These are phyloP conservation scores for Apiospora malaysiana DNA, from an alignment of 2,329 filamentous ascomycete species.

Conservation along the genomic window DNA sequence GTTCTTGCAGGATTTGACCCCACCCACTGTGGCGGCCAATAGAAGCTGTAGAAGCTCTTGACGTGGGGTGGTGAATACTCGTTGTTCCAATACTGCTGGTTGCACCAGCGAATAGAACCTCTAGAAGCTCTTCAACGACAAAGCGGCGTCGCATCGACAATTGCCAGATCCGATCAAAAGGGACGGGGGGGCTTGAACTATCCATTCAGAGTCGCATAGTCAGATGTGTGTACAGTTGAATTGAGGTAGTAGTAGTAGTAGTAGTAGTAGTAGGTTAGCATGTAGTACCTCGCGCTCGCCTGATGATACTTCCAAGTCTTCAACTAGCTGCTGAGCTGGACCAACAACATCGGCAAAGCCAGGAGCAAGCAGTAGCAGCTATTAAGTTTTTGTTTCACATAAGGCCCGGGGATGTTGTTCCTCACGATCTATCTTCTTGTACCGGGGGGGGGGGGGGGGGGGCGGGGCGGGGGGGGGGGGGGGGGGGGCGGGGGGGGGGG, in stretches of 20 bases:
- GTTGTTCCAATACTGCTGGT: constrained; percentile 1
- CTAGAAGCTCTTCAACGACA: constrained; percentile 19
- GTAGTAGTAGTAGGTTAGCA: too few species aligned
- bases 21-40: not conserved
- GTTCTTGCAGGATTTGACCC: not conserved
- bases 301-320: not conserved
- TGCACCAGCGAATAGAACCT: constrained; percentile 18
- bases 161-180: constrained; percentile 3
- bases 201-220: not conserved
- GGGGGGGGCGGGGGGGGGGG: too few species aligned
- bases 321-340: not conserved
- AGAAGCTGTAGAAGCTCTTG: constrained; percentile 6
- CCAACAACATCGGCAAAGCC: not conserved
- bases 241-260: not conserved
- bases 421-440: not conserved
- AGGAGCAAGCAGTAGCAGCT: not conserved
- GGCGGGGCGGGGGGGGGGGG: too few species aligned
- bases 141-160: constrained; percentile 13
- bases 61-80: constrained; percentile 4
- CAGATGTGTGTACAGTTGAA: not conserved
- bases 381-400: constrained; percentile 13
- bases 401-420: not conserved
- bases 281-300: not conserved
- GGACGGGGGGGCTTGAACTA: constrained; percentile 5
- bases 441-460: too few species aligned